Evolutionary conservation across 768 basidiomycete genomes (phyloP), one percentile per base, ranked within the genome.

Genomic region (Naganishia onofrii): DNA sequence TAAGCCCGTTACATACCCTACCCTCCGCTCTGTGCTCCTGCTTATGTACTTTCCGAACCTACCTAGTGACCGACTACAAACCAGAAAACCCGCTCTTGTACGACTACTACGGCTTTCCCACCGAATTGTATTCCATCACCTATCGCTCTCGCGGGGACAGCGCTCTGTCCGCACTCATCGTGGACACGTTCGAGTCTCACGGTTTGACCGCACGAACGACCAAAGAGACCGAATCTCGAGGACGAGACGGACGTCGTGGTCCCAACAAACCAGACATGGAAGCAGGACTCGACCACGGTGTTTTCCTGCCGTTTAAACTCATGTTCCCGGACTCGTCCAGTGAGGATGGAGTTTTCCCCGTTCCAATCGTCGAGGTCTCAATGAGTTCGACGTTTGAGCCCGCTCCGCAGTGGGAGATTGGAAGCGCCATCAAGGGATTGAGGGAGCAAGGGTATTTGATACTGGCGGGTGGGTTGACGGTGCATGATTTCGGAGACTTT

Each of bases 251-350:
- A 12, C 81, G 88, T 23, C 88, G 88, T 0, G 87, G 48, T 3
- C 86, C 75, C 56, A 74, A 55, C 29, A 32, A 28, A 26, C 65
- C 65, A 17, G 19, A 12, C 48, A 21, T 52, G 6, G 88, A 87
- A 0, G 85, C 88, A 0, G 90, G 89, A 7, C 80, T 90, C 0
- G 89, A 90, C 75, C 89, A 90, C 74, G 90, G 90, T 28, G 89
- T 91, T 54, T 91, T 91, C 77, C 83, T 92, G 15, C 90, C 90
- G 1, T 90, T 91, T 83, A 83, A 84, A 54, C 77, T 88, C 70
- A 91, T 91, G 90, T 91, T 91, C 74, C 72, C 71, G 8, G 68
- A 66, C 26, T 42, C 55, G 48, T 63, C 51, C 28, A 0, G 44
- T 68, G 88, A 88, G 8, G 85, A 87, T 56, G 84, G 85, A 56